Conservation (phyloP, 352 stramenopile species). For the Globisporangium spiculum region DNA sequence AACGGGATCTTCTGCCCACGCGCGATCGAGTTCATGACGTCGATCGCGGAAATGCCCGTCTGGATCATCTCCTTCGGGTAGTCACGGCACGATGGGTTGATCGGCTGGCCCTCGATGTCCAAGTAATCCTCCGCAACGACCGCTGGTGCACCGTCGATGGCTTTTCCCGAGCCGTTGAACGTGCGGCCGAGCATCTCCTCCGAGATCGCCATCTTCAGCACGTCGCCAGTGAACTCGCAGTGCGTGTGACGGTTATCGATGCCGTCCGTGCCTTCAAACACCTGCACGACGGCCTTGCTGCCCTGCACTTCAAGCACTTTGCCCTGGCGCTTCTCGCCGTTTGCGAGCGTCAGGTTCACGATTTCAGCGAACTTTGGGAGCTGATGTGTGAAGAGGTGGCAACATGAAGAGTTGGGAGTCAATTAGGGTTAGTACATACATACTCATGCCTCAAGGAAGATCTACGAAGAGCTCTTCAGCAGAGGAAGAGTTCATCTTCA, state of each 20-base stretch:
- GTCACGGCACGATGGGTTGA: constrained; percentile 98
- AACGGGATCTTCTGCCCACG: constrained; percentile 99
- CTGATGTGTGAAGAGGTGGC: constrained; percentile 25
- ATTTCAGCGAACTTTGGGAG: constrained; percentile 98
- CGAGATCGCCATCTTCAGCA: constrained; percentile 98
- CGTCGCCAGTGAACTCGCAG: constrained; percentile 98
- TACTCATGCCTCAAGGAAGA: background rate
- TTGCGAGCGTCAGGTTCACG: constrained; percentile 97
- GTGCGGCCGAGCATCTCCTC: constrained; percentile 98
- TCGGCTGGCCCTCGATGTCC: constrained; percentile 99
- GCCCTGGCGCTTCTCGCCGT: constrained; percentile 92
- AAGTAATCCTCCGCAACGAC: constrained; percentile 98
- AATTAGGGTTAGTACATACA: background rate
- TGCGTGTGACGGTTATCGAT: constrained; percentile 99
- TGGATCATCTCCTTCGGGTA: constrained; percentile 99
- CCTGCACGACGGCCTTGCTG: constrained; percentile 93
- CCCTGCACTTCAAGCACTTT: constrained; percentile 97
- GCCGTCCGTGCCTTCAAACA: constrained; percentile 98
- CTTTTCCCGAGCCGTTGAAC: constrained; percentile 98
- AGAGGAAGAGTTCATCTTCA: background rate
- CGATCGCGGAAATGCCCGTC: constrained; percentile 99
- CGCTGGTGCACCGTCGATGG: constrained; percentile 96
- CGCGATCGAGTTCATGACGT: constrained; percentile 99
- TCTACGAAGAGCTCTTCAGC: background rate
- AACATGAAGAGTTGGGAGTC: background rate